Conservation (phyloP, 2,329 filamentous ascomycete genomes). For the Aciculosporium take region DNA sequence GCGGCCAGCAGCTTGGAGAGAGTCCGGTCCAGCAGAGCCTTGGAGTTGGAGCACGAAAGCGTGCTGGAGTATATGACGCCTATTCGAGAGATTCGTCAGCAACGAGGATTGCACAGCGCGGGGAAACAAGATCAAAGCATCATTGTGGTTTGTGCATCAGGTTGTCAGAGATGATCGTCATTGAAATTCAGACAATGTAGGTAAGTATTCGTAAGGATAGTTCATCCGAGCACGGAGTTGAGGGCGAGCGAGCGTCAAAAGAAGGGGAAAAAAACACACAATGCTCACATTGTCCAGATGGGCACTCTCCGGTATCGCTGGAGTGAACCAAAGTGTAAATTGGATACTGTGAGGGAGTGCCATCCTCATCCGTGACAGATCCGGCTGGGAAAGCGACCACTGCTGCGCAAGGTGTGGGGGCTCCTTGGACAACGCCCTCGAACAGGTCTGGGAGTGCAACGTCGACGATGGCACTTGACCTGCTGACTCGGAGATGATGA, state of each 20-base stretch:
- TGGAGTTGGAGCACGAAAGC: conserved; percentile 19
- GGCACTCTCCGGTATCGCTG: conserved; percentile 86
- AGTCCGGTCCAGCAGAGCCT: conserved; percentile 24
- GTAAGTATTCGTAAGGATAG: conserved; percentile 78
- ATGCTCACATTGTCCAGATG: conserved; percentile 74
- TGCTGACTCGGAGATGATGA: conserved; percentile 30
- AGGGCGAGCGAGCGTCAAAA: conserved; percentile 6
- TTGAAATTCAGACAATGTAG: conserved; percentile 97
- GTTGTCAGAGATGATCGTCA: conserved; percentile 89
- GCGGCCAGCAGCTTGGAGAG: conserved; percentile 27
- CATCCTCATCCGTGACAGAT: conserved; percentile 23
- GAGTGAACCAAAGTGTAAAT: conserved; percentile 61
- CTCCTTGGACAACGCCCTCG: conserved; percentile 55
- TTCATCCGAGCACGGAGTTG: conserved; percentile 77
- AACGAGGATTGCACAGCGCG: conserved; percentile 7
- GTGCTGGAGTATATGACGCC: conserved; percentile 25
- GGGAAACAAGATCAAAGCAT: conserved; percentile 4
- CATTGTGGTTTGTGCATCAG: conserved; percentile 47
- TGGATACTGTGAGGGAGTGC: conserved; percentile 27
- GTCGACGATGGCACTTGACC: conserved; percentile 55
- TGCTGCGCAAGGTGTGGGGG: conserved; percentile 59
- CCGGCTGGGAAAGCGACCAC: conserved; percentile 51
- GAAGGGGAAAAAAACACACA: conserved; percentile 9
- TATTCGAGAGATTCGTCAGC: conserved; percentile 18
- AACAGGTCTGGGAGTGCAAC: conserved; percentile 55